Conservation (phyloP, 805 yeast species). For the Lachancea fermentati region DNA sequence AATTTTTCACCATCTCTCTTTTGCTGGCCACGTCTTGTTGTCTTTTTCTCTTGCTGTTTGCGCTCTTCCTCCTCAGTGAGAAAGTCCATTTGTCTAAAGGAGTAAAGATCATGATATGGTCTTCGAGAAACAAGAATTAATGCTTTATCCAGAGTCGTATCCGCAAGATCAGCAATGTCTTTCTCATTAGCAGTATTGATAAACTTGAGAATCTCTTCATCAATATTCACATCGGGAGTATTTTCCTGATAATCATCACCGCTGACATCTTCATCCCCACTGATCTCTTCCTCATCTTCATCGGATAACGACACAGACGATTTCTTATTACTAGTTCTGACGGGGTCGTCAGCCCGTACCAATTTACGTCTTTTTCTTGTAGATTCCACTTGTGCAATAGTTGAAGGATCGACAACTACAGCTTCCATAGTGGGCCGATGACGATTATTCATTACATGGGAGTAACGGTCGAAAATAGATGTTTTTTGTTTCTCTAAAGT, state of each 20-base stretch:
- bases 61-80: constrained; percentile 28
- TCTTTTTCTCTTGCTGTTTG: constrained; percentile 16
- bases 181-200: constrained; percentile 69
- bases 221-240: constrained; percentile 40
- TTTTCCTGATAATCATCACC: constrained; percentile 29
- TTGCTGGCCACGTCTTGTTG: constrained; percentile 37
- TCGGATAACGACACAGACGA: constrained; percentile 26
- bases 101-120: constrained; percentile 59
- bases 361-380: constrained; percentile 34
- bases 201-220: constrained; percentile 64
- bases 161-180: constrained; percentile 77
- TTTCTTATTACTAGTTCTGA: constrained; percentile 5
- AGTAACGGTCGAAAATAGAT: constrained; percentile 35
- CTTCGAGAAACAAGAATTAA: constrained; percentile 56
- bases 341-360: constrained; percentile 34
- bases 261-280: constrained; percentile 41
- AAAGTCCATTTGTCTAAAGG: constrained; percentile 55
- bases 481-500: constrained; percentile 32
- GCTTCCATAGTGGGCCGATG: constrained; percentile 14
- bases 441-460: constrained; percentile 25
- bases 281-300: constrained; percentile 30
- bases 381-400: constrained; percentile 7
- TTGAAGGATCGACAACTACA: constrained; percentile 11
- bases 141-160: constrained; percentile 62
- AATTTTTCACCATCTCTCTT: constrained; percentile 68